Percentiles rank a stretch among this genome's conserved stretches.
These are phyloP conservation scores for Zygoascus sp. DNA, from an alignment of 1,139 yeast genomes.

Conservation along the genomic window DNA sequence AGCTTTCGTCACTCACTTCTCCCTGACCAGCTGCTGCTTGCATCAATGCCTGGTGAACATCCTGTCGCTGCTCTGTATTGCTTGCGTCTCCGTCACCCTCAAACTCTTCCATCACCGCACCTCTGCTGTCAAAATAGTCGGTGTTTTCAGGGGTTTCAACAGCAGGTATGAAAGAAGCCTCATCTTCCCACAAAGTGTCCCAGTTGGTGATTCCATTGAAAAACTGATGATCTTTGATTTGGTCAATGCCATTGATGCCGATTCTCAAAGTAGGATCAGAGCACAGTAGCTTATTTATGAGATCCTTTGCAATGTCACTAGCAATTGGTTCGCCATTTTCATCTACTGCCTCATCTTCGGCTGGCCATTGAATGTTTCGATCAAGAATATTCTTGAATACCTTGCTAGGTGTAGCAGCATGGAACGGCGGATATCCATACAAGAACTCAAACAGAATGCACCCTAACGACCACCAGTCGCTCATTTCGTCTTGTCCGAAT, in stretches of 20 bases:
- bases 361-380: slow-evolving; percentile 84
- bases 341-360: slow-evolving; percentile 48
- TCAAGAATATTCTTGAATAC: slow-evolving; percentile 77
- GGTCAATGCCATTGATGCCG: slow-evolving; percentile 74
- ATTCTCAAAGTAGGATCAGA: slow-evolving; percentile 62
- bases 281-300: slow-evolving; percentile 58
- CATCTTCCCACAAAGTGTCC: slow-evolving; percentile 67
- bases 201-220: slow-evolving; percentile 63
- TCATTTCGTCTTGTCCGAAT: slow-evolving; percentile 73
- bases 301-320: slow-evolving; percentile 66
- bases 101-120: slow-evolving; percentile 50
- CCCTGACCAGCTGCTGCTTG: slow-evolving; percentile 6
- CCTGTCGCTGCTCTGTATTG: slow-evolving; percentile 15
- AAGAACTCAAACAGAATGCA: slow-evolving; percentile 89
- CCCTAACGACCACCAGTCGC: slow-evolving; percentile 99
- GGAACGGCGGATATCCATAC: slow-evolving; percentile 95
- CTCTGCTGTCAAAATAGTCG: slow-evolving; percentile 87
- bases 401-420: slow-evolving; percentile 70
- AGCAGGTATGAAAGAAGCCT: slow-evolving; percentile 80
- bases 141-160: slow-evolving; percentile 81
- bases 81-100: slow-evolving; percentile 32
- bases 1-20: slow-evolving; percentile 8
- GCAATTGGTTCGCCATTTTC: slow-evolving; percentile 38
- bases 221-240: slow-evolving; percentile 73
- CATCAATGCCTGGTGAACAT: slow-evolving; percentile 6